These are phyloP conservation scores for Scolecobasidium constrictum DNA, from an alignment of 2,329 filamentous ascomycete species.

Conservation along the genomic window DNA sequence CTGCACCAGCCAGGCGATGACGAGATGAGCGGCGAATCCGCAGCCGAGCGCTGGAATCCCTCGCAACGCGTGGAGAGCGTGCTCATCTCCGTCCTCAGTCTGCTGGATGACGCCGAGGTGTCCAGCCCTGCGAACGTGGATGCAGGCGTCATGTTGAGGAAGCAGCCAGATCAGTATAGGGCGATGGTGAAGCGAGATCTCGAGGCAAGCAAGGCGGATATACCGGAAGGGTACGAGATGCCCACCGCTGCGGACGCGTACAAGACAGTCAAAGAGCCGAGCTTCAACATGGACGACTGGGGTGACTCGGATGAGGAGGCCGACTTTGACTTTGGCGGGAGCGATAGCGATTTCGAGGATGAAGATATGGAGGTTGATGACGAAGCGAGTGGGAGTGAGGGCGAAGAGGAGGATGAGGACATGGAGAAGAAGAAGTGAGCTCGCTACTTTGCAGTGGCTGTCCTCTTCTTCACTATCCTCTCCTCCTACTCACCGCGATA, in stretches of 20 bases:
- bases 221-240: constrained; percentile 71
- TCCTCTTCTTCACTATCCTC: no score
- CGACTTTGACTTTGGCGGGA: constrained; percentile 54
- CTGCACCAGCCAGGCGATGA: constrained; percentile 88
- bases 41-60: constrained; percentile 88
- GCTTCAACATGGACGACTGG: constrained; percentile 34
- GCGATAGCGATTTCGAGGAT: constrained; percentile 41
- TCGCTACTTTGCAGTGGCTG: no score
- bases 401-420: constrained; percentile 45
- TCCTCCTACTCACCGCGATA: no score
- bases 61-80: constrained; percentile 92
- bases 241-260: constrained; percentile 59
- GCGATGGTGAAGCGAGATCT: constrained; percentile 58
- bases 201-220: constrained; percentile 63
- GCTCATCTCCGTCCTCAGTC: constrained; percentile 78
- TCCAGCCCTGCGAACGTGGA: constrained; percentile 93
- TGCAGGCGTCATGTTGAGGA: constrained; percentile 75
- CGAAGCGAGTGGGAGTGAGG: constrained; percentile 49
- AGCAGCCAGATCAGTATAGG: constrained; percentile 60
- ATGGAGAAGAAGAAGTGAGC: constrained; percentile 38
- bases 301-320: constrained; percentile 41
- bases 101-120: constrained; percentile 90
- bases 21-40: constrained; percentile 79
- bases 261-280: constrained; percentile 59
- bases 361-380: constrained; percentile 45